Base-by-base conservation (phyloP, 306 rosid genomes). In the Medicago lupulina region DNA sequence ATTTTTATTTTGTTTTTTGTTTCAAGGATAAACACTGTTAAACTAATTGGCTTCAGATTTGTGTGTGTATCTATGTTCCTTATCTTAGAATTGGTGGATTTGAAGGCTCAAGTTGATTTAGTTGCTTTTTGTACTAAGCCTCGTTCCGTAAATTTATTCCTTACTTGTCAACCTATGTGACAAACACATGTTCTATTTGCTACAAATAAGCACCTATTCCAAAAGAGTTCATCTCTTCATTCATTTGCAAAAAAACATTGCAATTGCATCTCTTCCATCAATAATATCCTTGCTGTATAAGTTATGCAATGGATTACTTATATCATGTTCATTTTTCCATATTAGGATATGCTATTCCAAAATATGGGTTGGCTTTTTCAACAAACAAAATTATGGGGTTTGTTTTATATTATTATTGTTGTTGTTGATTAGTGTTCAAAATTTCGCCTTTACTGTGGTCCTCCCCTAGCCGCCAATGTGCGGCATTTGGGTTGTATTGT, bases 371-470 rank as follows among this genome's bases (percentile, higher is more conserved):
- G 39, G 44, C 19, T 69, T 23, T 49, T 49, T 49, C 9, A 6
- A 6, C 18, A 5, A 49, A 15, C 55, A 49, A 15, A 49, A 15
- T 49, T 59, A 0, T 58, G 28, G 55, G 50, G 62, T 10, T 78
- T 28, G 36, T 41, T 69, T 46, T 50, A 50, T 46, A n/a, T 79
- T 31, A 28, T 16, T 57, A 15, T 38, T 44, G 38, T 79, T 31
- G 4, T 16, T 57, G n/a, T 38, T 44, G 46, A 39, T 65, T 7
- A 65, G 17, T 16, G 23, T 21, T 21, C 23, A 2, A 1, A 21
- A 21, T 21, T 21, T 21, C 2, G 1, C 23, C 23, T 21, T 21
- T 21, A 21, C n/a, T n/a, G n/a, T n/a, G n/a, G n/a, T n/a, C n/a
- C n/a, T n/a, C n/a, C n/a, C n/a, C n/a, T n/a, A n/a, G n/a, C n/a